phyloP scores from a whole-genome alignment of 1,284 basidiomycete genomes.

The Tilletia caries region DNA sequence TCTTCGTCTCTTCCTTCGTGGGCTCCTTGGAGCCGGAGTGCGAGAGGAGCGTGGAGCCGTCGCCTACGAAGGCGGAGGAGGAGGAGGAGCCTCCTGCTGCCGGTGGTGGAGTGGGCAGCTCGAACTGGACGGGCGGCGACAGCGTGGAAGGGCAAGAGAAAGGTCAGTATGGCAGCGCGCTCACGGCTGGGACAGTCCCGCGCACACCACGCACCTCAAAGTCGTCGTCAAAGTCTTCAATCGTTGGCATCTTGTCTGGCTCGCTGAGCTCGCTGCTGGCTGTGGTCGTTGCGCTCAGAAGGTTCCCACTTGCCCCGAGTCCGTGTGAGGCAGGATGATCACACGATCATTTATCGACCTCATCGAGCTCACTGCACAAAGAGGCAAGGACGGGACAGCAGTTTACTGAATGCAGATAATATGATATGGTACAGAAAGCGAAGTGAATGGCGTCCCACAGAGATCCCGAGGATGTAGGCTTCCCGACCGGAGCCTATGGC shows the following conservation, averaged over 20 bases:
- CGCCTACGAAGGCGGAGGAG: conserved; percentile 33
- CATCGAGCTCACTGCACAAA: too few relatives aligned
- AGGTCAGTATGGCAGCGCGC: conserved; percentile 5
- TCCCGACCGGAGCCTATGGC: too few relatives aligned
- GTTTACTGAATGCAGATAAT: too few relatives aligned
- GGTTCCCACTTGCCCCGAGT: too few relatives aligned
- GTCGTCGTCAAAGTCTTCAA: conserved; percentile 53
- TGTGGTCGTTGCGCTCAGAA: too few relatives aligned
- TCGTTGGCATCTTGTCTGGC: conserved; percentile 30
- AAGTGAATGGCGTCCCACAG: too few relatives aligned
- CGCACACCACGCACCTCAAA: conserved; percentile 41
- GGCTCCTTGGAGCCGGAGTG: conserved; percentile 5
- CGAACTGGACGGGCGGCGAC: conserved; percentile 27
- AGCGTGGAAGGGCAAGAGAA: not conserved
- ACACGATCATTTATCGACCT: too few relatives aligned
- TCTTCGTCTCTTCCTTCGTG: conserved; percentile 53
- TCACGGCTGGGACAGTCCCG: not conserved
- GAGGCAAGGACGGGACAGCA: too few relatives aligned
- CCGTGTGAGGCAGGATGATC: too few relatives aligned
- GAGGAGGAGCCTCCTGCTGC: conserved; percentile 20
- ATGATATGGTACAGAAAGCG: too few relatives aligned
- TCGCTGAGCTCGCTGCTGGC: not conserved
- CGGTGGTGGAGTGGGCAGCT: conserved; percentile 36
- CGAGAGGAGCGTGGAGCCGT: conserved; percentile 16
- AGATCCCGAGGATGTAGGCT: too few relatives aligned